phyloP scores from a whole-genome alignment of 495 filamentous ascomycete species.

The Penicillium desertorum region DNA sequence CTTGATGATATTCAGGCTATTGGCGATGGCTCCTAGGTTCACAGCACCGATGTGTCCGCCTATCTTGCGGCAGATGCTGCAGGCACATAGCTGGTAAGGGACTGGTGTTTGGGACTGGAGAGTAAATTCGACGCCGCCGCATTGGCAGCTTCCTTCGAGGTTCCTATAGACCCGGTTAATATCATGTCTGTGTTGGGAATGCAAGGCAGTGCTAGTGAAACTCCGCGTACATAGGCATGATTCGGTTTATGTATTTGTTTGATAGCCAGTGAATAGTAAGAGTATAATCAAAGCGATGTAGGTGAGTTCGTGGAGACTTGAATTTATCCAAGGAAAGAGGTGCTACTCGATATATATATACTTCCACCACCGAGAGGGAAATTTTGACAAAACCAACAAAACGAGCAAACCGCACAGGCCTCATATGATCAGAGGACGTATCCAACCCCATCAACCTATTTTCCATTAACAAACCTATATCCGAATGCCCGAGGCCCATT shows the following conservation, averaged over 20 bases:
- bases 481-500: slow-evolving; percentile 8
- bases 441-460: neutral
- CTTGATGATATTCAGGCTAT: slow-evolving; percentile 48
- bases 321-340: neutral
- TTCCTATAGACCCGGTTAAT: slow-evolving; percentile 29
- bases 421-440: neutral
- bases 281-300: neutral
- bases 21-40: slow-evolving; percentile 52
- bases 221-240: slow-evolving; percentile 32
- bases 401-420: slow-evolving; percentile 1
- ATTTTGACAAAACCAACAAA: neutral
- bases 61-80: slow-evolving; percentile 57
- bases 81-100: slow-evolving; percentile 57
- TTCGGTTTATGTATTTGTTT: neutral
- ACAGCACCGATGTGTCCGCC: slow-evolving; percentile 50
- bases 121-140: slow-evolving; percentile 52
- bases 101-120: slow-evolving; percentile 54
- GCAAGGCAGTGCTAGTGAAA: neutral
- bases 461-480: slow-evolving; percentile 8
- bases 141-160: slow-evolving; percentile 57
- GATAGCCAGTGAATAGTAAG: neutral
- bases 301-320: neutral
- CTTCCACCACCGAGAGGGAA: neutral
- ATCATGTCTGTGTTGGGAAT: neutral
- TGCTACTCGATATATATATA: slow-evolving; percentile 14